Evolutionary conservation across 169 alveolate genomes (phyloP).

Genomic region (Babesia microti): DNA sequence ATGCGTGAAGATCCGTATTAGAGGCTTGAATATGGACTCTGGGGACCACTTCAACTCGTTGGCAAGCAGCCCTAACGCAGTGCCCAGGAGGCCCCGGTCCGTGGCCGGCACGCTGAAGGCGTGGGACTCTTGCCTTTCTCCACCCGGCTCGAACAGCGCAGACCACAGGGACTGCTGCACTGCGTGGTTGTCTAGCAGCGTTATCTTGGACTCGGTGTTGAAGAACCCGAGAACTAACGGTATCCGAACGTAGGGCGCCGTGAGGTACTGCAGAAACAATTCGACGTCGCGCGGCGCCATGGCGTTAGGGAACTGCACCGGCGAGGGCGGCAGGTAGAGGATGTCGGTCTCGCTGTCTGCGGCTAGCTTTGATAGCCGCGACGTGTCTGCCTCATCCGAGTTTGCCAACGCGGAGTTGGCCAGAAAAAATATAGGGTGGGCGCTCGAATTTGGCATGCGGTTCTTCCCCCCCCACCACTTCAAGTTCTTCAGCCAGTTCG

Average conservation of each 20-base stretch:
- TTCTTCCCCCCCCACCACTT: no score
- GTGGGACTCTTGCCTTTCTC: conserved; percentile 40
- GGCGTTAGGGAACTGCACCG: conserved; percentile 52
- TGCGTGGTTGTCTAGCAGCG: conserved; percentile 49
- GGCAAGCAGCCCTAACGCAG: conserved; percentile 62
- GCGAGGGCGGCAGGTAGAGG: conserved; percentile 54
- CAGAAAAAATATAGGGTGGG: conserved; percentile 36
- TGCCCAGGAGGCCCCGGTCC: conserved; percentile 47
- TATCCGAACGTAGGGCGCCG: conserved; percentile 69
- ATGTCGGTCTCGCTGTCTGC: conserved; percentile 63
- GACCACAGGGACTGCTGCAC: conserved; percentile 64
- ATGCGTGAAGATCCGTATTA: conserved; percentile 33
- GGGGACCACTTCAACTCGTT: conserved; percentile 56
- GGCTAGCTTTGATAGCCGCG: conserved; percentile 26
- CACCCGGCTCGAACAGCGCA: conserved; percentile 66
- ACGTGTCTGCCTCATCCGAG: conserved; percentile 18
- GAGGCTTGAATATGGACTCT: conserved; percentile 22
- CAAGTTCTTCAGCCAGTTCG: no score
- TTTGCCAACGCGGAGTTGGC: conserved; percentile 18
- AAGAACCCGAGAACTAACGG: conserved; percentile 70
- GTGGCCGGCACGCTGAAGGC: conserved; percentile 55
- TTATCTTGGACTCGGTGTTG: conserved; percentile 57
- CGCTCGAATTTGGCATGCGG: no score
- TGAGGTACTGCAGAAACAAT: conserved; percentile 64
- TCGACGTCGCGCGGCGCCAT: conserved; percentile 64